phyloP scores from a whole-genome alignment of 2,329 filamentous ascomycete species.

The Fusarium liriodendri region DNA sequence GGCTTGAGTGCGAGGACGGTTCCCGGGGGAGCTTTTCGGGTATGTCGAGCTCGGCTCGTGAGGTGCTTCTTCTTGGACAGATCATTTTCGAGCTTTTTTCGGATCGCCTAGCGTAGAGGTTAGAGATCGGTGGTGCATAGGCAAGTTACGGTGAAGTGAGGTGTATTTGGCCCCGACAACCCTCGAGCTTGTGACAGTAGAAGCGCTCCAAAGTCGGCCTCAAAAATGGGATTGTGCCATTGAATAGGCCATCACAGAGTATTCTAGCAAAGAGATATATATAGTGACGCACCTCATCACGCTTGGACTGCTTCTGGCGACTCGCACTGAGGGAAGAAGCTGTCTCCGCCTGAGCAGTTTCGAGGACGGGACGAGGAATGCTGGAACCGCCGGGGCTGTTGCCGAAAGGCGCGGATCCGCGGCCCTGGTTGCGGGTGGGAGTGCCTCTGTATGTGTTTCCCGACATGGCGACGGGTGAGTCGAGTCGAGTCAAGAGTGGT shows the following conservation, averaged over 20 bases:
- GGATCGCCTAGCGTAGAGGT: constrained; percentile 78
- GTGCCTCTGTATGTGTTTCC: constrained; percentile 76
- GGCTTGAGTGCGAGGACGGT: constrained; percentile 96
- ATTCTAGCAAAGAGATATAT: neutral
- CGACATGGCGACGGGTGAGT: constrained; percentile 58
- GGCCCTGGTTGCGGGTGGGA: constrained; percentile 70
- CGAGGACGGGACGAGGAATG: constrained; percentile 79
- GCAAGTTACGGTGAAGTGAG: constrained; percentile 21
- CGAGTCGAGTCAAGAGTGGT: constrained; percentile 17
- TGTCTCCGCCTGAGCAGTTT: constrained; percentile 66
- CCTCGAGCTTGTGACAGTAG: neutral
- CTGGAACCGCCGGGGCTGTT: constrained; percentile 71
- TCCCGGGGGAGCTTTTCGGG: constrained; percentile 93
- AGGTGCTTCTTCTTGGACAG: constrained; percentile 96
- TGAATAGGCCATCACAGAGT: neutral
- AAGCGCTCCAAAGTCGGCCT: neutral
- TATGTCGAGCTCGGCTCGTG: constrained; percentile 81
- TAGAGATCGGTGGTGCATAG: constrained; percentile 16
- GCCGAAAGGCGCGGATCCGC: constrained; percentile 69
- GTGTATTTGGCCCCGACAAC: constrained; percentile 15
- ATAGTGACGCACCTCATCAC: constrained; percentile 85
- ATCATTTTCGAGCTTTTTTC: constrained; percentile 95
- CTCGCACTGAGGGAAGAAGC: constrained; percentile 87
- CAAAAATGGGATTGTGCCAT: neutral
- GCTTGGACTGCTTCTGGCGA: constrained; percentile 94